These are phyloP conservation scores for Laguncularia racemosa DNA, from an alignment of 345 rosid genomes.

Conservation along the genomic window DNA sequence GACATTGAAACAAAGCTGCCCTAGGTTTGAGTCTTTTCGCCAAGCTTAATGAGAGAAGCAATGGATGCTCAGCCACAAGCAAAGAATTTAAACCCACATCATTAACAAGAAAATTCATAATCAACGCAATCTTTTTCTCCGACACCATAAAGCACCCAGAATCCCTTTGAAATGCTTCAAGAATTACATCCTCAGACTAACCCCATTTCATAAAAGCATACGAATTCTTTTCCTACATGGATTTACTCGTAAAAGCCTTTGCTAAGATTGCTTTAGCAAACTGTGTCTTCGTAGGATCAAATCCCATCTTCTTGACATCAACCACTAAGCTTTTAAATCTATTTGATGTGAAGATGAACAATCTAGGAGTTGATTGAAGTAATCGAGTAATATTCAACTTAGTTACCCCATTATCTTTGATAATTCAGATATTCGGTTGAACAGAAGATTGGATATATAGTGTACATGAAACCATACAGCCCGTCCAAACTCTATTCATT, in stretches of 20 bases:
- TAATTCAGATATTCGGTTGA: neutral
- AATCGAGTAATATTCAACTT: constrained; percentile 2
- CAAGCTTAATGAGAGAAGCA: constrained; percentile 12
- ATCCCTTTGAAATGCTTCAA: constrained; percentile 13
- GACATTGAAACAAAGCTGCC: constrained; percentile 11
- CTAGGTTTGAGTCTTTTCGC: constrained; percentile 30
- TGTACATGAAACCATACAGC: too few species aligned
- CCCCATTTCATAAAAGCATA: constrained; percentile 9
- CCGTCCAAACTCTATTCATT: too few species aligned
- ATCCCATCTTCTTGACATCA: constrained; percentile 13
- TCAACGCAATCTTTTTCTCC: constrained; percentile 13
- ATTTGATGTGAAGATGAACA: neutral
- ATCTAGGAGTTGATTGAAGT: neutral
- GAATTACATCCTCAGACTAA: constrained; percentile 16
- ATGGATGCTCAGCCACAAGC: constrained; percentile 3
- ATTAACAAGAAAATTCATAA: constrained; percentile 21
- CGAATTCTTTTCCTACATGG: constrained; percentile 14
- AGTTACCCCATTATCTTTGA: constrained; percentile 21
- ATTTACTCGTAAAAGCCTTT: neutral
- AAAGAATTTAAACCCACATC: constrained; percentile 15
- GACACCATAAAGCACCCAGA: constrained; percentile 17
- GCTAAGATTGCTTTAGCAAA: constrained; percentile 13
- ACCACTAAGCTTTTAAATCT: constrained; percentile 9
- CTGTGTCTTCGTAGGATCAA: constrained; percentile 5
- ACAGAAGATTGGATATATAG: neutral